Evolutionary conservation across 2,329 filamentous ascomycete genomes (phyloP), one percentile per base, ranked within the genome.

Genomic region (Leptographium lundbergii): DNA sequence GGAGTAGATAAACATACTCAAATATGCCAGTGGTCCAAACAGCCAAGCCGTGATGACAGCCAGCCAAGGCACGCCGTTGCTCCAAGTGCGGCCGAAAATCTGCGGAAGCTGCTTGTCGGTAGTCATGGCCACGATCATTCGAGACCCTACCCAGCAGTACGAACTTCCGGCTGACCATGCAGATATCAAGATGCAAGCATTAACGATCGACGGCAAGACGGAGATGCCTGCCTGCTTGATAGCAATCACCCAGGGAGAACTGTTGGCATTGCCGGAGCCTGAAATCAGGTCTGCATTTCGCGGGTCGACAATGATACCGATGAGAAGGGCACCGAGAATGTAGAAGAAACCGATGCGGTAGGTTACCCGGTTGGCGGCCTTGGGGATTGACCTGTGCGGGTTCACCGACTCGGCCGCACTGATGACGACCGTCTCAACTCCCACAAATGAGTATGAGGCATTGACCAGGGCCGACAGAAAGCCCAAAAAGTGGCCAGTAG

Each of bases 131-230:
- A 82, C 80, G 3, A 85, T 71, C 45, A 81, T 79, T 51, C 82
- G 76, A 0, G 81, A 82, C 25, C 81, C 82, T 1, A 80, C 73
- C 51, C 76, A 73, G 42, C 90, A 73, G 67, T 79, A 81, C 63
- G 86, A 82, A 64, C 89, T 90, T 0, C 80, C 83, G 0, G 86
- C 78, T 0, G 85, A 89, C 71, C 81, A 84, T 0, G 85, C 86
- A 0, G 85, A 87, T 0, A 84, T 87, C 63, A 90, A 76, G 64
- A 91, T 84, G 25, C 90, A 76, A 39, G 86, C 87, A 68, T 91
- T 91, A 70, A 91, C 84, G 59, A 91, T 80, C 9, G 81, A 82
- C 0, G 86, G 85, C 4, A 91, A 79, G 5, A 78, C 84, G 6
- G 74, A 75, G 60, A 91, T 85, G 0, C 84, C 82, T 2, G 87